Conservation (phyloP, 192 early-diverging fungal species). For the Podila minutissima region DNA sequence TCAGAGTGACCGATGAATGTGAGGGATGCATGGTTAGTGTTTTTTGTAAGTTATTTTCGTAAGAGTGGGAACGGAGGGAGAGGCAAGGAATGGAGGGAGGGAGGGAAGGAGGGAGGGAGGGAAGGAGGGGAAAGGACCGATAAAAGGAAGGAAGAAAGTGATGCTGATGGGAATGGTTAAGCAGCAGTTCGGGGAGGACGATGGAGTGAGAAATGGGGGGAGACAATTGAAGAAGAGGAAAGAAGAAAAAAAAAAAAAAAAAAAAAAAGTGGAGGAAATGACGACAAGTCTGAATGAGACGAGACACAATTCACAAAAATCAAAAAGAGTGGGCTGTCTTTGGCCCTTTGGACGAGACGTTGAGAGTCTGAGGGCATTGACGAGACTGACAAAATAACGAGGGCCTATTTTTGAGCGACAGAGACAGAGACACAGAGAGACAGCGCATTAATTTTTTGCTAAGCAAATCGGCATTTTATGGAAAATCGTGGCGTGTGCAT, state of each 20-base stretch:
- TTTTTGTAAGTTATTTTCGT: no score
- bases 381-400: no score
- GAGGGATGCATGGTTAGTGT: constrained; percentile 8
- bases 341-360: not conserved
- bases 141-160: not conserved
- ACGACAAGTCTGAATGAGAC: not conserved
- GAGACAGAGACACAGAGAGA: no score
- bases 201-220: not conserved
- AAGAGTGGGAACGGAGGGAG: not conserved
- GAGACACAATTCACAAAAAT: not conserved
- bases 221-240: not conserved
- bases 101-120: not conserved
- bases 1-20: constrained; percentile 38
- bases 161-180: no score
- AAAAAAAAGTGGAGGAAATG: not conserved
- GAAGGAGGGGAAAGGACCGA: no score
- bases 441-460: not conserved
- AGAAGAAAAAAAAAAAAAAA: not conserved
- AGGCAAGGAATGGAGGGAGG: not conserved
- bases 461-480: no score
- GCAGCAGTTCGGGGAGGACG: not conserved
- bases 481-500: not conserved
- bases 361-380: not conserved
- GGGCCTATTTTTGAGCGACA: not conserved
- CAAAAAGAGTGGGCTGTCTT: not conserved